A percentile compares a stretch with the other conserved stretches of the same genome.
Evolutionary conservation across 208 protist species (phyloP).

Genomic region (Porcisia hertigi): DNA sequence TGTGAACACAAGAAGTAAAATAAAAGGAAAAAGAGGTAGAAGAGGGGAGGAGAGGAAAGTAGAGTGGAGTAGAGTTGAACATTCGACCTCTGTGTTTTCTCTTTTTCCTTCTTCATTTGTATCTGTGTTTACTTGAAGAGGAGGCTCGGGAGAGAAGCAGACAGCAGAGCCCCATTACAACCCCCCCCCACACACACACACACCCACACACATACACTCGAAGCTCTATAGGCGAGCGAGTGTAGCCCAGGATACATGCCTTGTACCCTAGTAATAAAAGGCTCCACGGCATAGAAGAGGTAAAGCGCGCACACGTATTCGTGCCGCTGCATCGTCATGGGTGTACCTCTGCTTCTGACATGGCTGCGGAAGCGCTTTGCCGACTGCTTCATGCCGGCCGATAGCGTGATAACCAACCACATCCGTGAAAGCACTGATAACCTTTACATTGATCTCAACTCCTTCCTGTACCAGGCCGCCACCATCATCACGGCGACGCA

Average conservation of each 20-base stretch:
- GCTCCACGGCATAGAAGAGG: neutral
- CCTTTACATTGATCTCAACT: conserved; percentile 87
- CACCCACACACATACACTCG: no score
- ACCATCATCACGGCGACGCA: conserved; percentile 50
- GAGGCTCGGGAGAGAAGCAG: no score
- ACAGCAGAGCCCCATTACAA: neutral
- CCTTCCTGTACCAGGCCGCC: conserved; percentile 81
- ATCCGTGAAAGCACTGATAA: conserved; percentile 46
- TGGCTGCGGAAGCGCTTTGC: conserved; percentile 80
- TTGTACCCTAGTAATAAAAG: neutral
- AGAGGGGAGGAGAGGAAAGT: no score
- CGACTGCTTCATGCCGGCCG: conserved; percentile 79
- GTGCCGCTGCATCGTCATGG: conserved; percentile 42
- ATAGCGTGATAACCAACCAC: conserved; percentile 24
- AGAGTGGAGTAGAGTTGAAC: no score
- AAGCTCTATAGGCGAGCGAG: neutral
- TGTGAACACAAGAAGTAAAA: neutral
- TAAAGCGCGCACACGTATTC: neutral
- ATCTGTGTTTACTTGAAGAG: neutral
- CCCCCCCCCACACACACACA: neutral
- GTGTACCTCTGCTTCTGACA: conserved; percentile 85
- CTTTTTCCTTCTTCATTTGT: neutral
- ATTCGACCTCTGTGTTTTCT: no score
- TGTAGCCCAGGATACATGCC: neutral
- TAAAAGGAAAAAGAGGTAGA: no score